Percentiles rank a stretch among this genome's conserved stretches.
phyloP scores from a whole-genome alignment of 345 rosid species.

The Heritiera fomes region DNA sequence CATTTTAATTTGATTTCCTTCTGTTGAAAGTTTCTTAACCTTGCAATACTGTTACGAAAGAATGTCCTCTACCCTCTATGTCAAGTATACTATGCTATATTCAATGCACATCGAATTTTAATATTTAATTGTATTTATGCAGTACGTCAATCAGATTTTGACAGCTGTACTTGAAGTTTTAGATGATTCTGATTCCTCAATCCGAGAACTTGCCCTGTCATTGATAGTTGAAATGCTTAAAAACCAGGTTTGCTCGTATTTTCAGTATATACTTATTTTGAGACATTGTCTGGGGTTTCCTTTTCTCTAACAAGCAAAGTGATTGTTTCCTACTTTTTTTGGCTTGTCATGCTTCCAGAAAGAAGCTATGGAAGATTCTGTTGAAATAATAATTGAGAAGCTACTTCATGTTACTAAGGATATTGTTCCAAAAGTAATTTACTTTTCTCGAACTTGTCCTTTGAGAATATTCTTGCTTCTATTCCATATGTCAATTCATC shows the following conservation, averaged over 20 bases:
- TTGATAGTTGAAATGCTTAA: constrained; percentile 85
- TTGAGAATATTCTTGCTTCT: constrained; percentile 3
- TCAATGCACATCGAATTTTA: not conserved
- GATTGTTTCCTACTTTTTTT: not conserved
- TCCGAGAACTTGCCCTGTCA: constrained; percentile 74
- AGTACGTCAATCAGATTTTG: constrained; percentile 97
- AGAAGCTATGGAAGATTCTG: constrained; percentile 83
- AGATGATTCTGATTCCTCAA: constrained; percentile 69
- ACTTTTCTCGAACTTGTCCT: constrained; percentile 12
- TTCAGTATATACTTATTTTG: not conserved
- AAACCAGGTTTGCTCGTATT: constrained; percentile 60
- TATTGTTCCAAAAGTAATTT: constrained; percentile 63
- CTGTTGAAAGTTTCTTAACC: not conserved
- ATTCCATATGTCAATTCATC: constrained; percentile 22
- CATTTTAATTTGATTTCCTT: not conserved
- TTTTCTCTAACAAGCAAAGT: not conserved
- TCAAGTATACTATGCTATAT: not conserved
- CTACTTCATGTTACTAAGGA: constrained; percentile 86
- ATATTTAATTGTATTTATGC: constrained; percentile 33
- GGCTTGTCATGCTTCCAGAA: constrained; percentile 53
- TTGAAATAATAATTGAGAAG: constrained; percentile 90
- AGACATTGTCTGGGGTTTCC: constrained; percentile 4
- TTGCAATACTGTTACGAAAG: not conserved
- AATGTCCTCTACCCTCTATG: not conserved
- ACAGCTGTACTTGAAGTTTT: constrained; percentile 92